phyloP scores from a whole-genome alignment of 2,329 filamentous ascomycete genomes.

The Cercospora zeina region DNA sequence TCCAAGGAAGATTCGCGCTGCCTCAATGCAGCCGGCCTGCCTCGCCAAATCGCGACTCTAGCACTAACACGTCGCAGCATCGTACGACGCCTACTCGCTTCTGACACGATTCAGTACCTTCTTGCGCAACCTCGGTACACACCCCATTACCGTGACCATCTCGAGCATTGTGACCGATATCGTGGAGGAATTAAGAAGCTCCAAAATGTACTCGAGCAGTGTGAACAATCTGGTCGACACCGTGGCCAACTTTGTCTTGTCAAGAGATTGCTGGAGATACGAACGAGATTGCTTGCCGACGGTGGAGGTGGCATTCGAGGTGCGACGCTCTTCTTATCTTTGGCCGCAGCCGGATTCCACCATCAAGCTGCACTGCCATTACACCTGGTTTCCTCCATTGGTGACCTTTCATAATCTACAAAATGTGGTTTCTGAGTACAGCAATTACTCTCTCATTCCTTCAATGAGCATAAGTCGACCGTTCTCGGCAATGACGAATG shows the following conservation, averaged over 20 bases:
- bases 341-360: not conserved
- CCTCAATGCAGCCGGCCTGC: too few species aligned
- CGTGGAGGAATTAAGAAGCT: constrained; percentile 15
- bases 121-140: constrained; percentile 23
- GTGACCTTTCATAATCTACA: constrained; percentile 28
- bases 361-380: constrained; percentile 28
- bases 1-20: too few species aligned
- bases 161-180: constrained; percentile 31
- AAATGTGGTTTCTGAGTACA: constrained; percentile 29
- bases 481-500: constrained; percentile 16
- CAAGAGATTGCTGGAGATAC: constrained; percentile 32
- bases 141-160: constrained; percentile 30
- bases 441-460: constrained; percentile 26
- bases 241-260: constrained; percentile 26
- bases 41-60: not conserved
- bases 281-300: constrained; percentile 17
- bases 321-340: not conserved
- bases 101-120: constrained; percentile 21
- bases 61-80: not conserved
- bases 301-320: constrained; percentile 29
- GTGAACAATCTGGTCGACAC: constrained; percentile 14
- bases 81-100: not conserved
- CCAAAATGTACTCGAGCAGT: constrained; percentile 10
- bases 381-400: constrained; percentile 27
- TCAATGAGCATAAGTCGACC: constrained; percentile 10